These are phyloP conservation scores for Yamadazyma dushanensis DNA, from an alignment of 1,139 yeast genomes.

Conservation along the genomic window DNA sequence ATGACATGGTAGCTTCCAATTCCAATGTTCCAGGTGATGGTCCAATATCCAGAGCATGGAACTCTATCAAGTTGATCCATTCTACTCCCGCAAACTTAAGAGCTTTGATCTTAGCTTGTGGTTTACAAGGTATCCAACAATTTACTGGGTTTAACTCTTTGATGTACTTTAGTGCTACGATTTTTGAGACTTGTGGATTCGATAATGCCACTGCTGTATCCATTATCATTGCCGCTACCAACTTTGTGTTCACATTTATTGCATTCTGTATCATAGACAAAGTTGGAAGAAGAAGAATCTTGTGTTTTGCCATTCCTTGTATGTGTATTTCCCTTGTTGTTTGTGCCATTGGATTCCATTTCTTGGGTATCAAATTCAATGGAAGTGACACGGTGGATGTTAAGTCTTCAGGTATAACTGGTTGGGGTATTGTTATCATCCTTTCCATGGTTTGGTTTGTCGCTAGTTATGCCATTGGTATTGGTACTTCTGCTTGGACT, in stretches of 20 bases:
- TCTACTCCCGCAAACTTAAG: conserved; percentile 77
- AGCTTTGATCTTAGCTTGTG: conserved; percentile 86
- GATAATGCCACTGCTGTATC: conserved; percentile 89
- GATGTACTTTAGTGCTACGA: conserved; percentile 90
- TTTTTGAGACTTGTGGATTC: conserved; percentile 87
- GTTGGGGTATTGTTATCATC: conserved; percentile 87
- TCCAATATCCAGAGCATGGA: conserved; percentile 54
- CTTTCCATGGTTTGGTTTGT: conserved; percentile 84
- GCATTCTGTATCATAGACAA: conserved; percentile 84
- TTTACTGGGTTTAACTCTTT: conserved; percentile 93
- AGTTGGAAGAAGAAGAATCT: conserved; percentile 81
- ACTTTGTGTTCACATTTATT: conserved; percentile 77
- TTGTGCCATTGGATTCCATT: conserved; percentile 89
- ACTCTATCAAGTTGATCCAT: conserved; percentile 69
- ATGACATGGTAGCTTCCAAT: conserved; percentile 57
- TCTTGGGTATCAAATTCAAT: conserved; percentile 58
- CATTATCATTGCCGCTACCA: conserved; percentile 87
- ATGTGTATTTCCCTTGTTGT: conserved; percentile 76
- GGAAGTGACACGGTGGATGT: conserved; percentile 47
- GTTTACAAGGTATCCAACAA: conserved; percentile 92
- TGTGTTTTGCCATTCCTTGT: conserved; percentile 73
- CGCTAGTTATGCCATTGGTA: conserved; percentile 89
- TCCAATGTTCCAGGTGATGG: conserved; percentile 64
- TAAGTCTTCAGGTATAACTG: conserved; percentile 50
- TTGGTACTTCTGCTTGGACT: conserved; percentile 98